Base-by-base conservation (phyloP, 2,329 filamentous ascomycete genomes). In the Penicillium expansum region DNA sequence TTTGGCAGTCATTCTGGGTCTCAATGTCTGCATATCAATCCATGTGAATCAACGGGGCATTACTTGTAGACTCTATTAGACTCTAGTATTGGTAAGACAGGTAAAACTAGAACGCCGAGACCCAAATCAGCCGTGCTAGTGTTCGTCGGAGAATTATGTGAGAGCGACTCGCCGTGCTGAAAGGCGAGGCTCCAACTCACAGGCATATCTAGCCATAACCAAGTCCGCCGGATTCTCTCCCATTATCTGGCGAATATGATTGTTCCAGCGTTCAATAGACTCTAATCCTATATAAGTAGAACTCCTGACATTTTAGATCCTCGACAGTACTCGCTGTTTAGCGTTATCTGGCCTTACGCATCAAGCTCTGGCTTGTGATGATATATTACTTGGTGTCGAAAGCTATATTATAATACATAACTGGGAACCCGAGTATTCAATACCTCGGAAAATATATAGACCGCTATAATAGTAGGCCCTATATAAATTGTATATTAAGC, bases 1-100 rank as follows among this genome's bases (percentile, higher is more conserved):
- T 42, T 42, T 42, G 22, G 39, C 22, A 16, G 39, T 27, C 39
- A 24, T 5, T 27, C 3, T 48, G 32, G 3, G 45, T 5, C 30
- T 48, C 37, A 48, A 48, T 48, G 20, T 48, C 32, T 37, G 20
- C 32, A 48, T 48, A 48, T 48, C 29, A 38, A 48, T 35, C 29
- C 14, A 48, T 3, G n/a, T 38, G 32, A 48, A 13, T 24, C 32
- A 48, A 16, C 18, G 18, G 7, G 32, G 45, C 45, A 48, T 37
- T 4, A 24, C 10, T 48, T 37, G 8, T 37, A 37, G 33, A 37
- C 33, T n/a, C 7, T 37, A 5, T 4, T 37, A 37, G 32, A 27
- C 45, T 48, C 32, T 48, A 48, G 32, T 37, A 48, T 48, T 48
- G 30, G 44, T 48, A 48, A n/a, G 20, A 27, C 14, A 48, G 22